Conservation (phyloP, 2,329 filamentous ascomycete species). For the Emericellopsis cladophorae region DNA sequence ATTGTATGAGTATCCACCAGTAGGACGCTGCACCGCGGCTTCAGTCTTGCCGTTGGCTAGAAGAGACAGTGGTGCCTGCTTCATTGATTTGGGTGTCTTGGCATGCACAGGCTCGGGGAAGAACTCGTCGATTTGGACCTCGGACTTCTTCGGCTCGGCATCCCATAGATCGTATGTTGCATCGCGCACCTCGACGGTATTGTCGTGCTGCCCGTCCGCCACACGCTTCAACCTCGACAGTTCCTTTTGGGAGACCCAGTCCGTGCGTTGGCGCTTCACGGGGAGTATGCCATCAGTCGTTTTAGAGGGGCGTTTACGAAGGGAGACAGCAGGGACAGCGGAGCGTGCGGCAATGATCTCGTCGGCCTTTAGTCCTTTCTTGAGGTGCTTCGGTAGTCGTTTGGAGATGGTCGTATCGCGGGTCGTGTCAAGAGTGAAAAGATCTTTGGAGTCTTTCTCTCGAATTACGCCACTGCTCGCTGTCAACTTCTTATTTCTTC, state of each 20-base stretch:
- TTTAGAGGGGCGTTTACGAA: slow-evolving; percentile 63
- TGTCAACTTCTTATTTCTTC: slow-evolving; percentile 6
- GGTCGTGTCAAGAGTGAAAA: slow-evolving; percentile 71
- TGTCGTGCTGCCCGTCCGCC: slow-evolving; percentile 58
- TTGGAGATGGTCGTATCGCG: slow-evolving; percentile 56
- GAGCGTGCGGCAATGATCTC: slow-evolving; percentile 84
- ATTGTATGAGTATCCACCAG: slow-evolving; percentile 85
- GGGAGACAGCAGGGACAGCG: slow-evolving; percentile 63
- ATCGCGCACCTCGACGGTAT: slow-evolving; percentile 41
- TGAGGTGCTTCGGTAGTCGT: slow-evolving; percentile 50
- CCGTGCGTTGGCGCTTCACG: slow-evolving; percentile 62
- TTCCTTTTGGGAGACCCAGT: slow-evolving; percentile 78
- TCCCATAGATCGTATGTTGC: slow-evolving; percentile 73
- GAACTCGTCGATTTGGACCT: slow-evolving; percentile 35
- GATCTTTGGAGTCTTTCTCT: slow-evolving; percentile 69
- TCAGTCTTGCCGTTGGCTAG: slow-evolving; percentile 70
- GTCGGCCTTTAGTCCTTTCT: slow-evolving; percentile 77
- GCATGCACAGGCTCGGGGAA: slow-evolving; percentile 52
- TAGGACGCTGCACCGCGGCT: slow-evolving; percentile 66
- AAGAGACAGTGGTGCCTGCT: slow-evolving; percentile 66
- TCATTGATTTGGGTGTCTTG: slow-evolving; percentile 63
- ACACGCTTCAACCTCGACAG: slow-evolving; percentile 65
- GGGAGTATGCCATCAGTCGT: slow-evolving; percentile 62
- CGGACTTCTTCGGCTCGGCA: slow-evolving; percentile 21
- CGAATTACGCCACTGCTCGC: slow-evolving; percentile 62